A percentile compares a stretch with the other conserved stretches of the same genome.
phyloP scores from a whole-genome alignment of 1,284 basidiomycete genomes.

The Inonotus hispidus region DNA sequence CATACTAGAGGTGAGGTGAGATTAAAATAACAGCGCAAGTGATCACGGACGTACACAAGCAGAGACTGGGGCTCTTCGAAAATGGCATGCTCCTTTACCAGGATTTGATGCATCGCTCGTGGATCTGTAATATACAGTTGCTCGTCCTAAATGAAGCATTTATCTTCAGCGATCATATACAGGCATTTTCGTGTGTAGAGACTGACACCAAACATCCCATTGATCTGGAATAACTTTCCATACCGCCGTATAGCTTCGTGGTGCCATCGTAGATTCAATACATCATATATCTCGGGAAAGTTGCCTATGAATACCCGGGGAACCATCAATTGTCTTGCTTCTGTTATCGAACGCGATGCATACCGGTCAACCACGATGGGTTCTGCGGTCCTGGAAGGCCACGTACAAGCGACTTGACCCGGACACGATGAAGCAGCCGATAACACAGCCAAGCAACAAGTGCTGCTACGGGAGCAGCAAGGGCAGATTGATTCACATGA shows the following conservation, averaged over 20 bases:
- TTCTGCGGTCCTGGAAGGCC: conserved; percentile 12
- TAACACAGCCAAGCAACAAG: background rate
- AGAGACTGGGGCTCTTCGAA: conserved; percentile 18
- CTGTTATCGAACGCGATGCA: background rate
- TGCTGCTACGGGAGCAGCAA: background rate
- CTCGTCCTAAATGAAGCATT: conserved; percentile 7
- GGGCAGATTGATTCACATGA: background rate
- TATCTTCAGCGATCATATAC: background rate
- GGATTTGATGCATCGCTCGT: conserved; percentile 14
- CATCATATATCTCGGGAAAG: conserved; percentile 15
- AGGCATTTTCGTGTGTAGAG: background rate
- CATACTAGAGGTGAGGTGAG: conserved; percentile 7
- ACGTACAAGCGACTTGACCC: conserved; percentile 15
- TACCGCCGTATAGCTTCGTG: conserved; percentile 19
- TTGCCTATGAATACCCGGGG: background rate
- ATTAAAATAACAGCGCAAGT: background rate
- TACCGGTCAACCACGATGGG: conserved; percentile 15
- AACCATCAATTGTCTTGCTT: background rate
- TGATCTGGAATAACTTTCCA: conserved; percentile 22
- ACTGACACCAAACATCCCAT: conserved; percentile 26
- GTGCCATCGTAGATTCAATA: conserved; percentile 15
- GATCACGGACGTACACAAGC: conserved; percentile 19
- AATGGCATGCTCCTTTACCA: conserved; percentile 14
- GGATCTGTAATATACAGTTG: conserved; percentile 17
- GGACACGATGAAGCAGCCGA: conserved; percentile 1